Percentiles rank a stretch among this genome's conserved stretches.
Evolutionary conservation across 148 eudicot species (phyloP).

Genomic region (Mesembryanthemum crystallinum): DNA sequence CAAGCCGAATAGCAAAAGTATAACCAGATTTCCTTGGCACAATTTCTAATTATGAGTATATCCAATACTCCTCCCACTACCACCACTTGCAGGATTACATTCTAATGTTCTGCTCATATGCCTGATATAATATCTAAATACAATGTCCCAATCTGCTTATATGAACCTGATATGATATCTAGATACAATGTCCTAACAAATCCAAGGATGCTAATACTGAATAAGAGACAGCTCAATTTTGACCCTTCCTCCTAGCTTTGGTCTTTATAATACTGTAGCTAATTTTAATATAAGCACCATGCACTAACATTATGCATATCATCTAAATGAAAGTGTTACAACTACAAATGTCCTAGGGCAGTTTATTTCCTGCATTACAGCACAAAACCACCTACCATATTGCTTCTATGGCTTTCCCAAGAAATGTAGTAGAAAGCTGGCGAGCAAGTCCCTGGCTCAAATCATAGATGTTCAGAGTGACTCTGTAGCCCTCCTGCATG

Average conservation of each 20-base stretch:
- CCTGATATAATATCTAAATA: no score
- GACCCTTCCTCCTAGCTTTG: no score
- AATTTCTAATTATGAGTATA: no score
- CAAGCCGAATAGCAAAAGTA: not conserved
- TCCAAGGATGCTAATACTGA: no score
- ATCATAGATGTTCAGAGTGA: constrained; percentile 78
- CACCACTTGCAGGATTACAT: not conserved
- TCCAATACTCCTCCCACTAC: not conserved
- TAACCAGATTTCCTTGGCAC: not conserved
- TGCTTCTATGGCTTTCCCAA: constrained; percentile 89
- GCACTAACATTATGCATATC: not conserved
- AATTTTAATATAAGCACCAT: no score
- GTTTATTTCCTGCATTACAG: not conserved
- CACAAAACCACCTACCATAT: constrained; percentile 57
- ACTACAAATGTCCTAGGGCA: not conserved
- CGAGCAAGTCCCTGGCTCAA: constrained; percentile 95
- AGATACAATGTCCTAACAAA: no score
- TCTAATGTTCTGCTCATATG: not conserved
- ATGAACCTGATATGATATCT: no score
- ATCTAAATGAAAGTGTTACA: not conserved
- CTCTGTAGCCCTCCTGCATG: constrained; percentile 79
- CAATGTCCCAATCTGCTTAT: no score
- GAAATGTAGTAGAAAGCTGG: constrained; percentile 73
- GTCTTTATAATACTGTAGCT: no score
- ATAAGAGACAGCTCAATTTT: no score